Evolutionary conservation across 345 rosid genomes (phyloP), one percentile per base, ranked within the genome.

Genomic region (Fremontodendron californicum): DNA sequence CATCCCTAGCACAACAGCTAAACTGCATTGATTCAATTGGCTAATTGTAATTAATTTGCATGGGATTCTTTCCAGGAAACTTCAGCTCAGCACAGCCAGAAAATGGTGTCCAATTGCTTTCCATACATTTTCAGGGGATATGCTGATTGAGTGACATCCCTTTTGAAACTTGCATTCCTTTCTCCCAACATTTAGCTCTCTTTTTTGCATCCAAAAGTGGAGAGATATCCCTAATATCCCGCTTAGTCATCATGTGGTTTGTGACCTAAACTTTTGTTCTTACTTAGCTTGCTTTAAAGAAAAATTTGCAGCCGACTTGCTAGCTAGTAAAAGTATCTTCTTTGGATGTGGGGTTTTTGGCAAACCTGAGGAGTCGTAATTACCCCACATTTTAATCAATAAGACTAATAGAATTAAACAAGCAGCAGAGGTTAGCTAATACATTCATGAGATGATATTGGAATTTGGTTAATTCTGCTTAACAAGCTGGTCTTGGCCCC

Each of bases 191-290:
- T 21, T 43, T 27, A 29, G 18, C 60, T 75, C 64, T 76, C 40
- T 64, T 31, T 46, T 3, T 29, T 73, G 84, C 82, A 52, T 42
- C 68, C 16, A 72, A 80, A 81, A 76, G 57, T 23, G 69, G 3
- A 43, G 13, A 12, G 43, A 54, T 42, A 81, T 81, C 82, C 86
- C 84, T 60, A 6, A 73, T 75, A 61, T 81, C 80, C 69, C 78
- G 84, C 73, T 9, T 21, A 23, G 33, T 1, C 78, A 69, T 40
- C 43, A 40, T 6, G 10, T 33, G 15, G 71, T n/a, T n/a, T 12
- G 4, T 12, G 37, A 6, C 49, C 54, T 12, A 46, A 70, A 45
- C 58, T 46, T 27, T 70, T 45, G 54, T 42, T 43, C 74, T 9
- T n/a, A 42, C 73, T 40, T 45, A 54, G 19, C 18, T 61, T 27